Base-by-base conservation (phyloP, 1,284 basidiomycete species). In the Peniophora sp. region DNA sequence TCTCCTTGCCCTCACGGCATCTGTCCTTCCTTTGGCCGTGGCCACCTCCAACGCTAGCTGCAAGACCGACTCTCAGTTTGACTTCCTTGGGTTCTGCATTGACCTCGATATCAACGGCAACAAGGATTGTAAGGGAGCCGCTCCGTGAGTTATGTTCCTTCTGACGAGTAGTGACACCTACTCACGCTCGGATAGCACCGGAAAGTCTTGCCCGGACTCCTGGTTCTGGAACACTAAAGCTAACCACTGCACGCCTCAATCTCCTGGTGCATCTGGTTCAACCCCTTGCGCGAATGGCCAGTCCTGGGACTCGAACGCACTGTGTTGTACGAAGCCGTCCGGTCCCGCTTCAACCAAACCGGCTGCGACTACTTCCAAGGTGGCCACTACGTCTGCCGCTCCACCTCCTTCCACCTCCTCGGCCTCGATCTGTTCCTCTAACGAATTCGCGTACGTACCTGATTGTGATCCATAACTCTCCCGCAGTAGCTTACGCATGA, bases 371-470 rank as follows among this genome's bases (percentile, higher is more conserved):
- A 15, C 24, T 23, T 37, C 27, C 2, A 54, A 47, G 41, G 50
- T 54, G 24, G 49, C 27, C 27, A 5, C 27, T 32, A 32, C 27
- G 6, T 32, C 27, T 5, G 27, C 27, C 6, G 27, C 27, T 12
- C 27, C 27, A 12, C 27, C 27, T 12, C 6, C 27, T 5, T 5
- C 27, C 6, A 32, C 51, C 9, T 55, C 53, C 37, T 57, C 46
- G 39, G 43, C 24, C 14, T n/a, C n/a, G 23, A 18, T 42, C 35
- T 69, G 65, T 54, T 48, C 57, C 15, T 51, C 53, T 22, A 64
- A 60, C 36, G 68, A 76, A 52, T 77, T 75, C 60, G 74, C 71
- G 75, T 55, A 39, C 36, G 48, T 9, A 18, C 17, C 44, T 17
- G 6, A 32, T 12, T 5, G 27, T 32, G 27, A 5, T 32, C 6